Evolutionary conservation across 164 flowering plant species (phyloP).

Genomic region (Macadamia integrifolia): DNA sequence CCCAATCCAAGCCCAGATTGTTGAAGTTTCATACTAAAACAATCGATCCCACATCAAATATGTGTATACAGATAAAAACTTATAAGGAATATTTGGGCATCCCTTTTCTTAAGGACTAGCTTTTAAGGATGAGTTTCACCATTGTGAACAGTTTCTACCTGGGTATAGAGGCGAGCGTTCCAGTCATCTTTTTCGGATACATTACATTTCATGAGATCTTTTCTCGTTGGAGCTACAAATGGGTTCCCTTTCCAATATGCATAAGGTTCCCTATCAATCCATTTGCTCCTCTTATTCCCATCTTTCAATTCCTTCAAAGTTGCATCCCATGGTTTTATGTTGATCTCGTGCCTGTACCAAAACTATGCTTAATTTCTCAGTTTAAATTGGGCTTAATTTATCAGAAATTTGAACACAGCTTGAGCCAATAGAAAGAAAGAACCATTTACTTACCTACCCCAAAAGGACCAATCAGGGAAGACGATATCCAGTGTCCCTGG

Average conservation of each 20-base stretch:
- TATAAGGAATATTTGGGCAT: too few relatives aligned
- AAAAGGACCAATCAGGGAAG: conserved; percentile 66
- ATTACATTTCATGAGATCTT: conserved; percentile 43
- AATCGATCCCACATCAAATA: too few relatives aligned
- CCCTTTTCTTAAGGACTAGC: too few relatives aligned
- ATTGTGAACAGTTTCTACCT: conserved; percentile 23
- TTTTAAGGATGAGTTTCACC: too few relatives aligned
- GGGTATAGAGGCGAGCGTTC: conserved; percentile 42
- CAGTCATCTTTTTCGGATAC: conserved; percentile 34
- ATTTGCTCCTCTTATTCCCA: conserved; percentile 34
- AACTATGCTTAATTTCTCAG: too few relatives aligned
- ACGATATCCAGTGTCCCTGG: conserved; percentile 25
- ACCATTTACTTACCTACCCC: conserved; percentile 48
- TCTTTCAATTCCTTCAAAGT: conserved; percentile 25
- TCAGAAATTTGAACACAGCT: conserved; percentile 41
- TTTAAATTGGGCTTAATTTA: conserved; percentile 25
- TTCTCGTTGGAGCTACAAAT: conserved; percentile 20
- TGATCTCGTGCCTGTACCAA: conserved; percentile 43
- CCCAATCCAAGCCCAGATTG: too few relatives aligned
- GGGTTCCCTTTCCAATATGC: conserved; percentile 4
- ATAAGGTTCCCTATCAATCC: conserved; percentile 34
- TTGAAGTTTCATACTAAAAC: too few relatives aligned
- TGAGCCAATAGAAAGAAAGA: background rate
- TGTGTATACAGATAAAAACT: too few relatives aligned
- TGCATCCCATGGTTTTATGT: conserved; percentile 57